Evolutionary conservation across 306 rosid genomes (phyloP), one percentile per base, ranked within the genome.

Genomic region (Clitoria ternatea): DNA sequence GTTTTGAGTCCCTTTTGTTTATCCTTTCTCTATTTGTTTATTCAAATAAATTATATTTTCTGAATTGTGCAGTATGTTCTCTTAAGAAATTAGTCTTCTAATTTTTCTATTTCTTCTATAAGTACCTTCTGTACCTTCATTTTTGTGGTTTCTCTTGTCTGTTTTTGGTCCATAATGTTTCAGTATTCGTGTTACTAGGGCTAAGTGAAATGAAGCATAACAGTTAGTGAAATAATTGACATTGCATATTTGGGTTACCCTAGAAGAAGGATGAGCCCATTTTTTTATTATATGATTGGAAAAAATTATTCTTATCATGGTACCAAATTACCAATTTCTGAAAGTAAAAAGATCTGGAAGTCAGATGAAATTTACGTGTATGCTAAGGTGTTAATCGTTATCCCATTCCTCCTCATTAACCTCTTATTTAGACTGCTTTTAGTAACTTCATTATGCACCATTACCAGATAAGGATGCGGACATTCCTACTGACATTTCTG

Each of bases 381-480:
- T 23, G 36, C 42, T 14, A 50, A 15, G 54, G 33, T 74, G 29
- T 75, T 62, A 26, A 32, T 43, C 4, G n/a, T 18, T 54, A 10
- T 68, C 59, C 49, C 40, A 10, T 26, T 55, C 22, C 12, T 19
- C 53, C 18, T 5, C 70, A 8, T 73, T 27, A 11, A 40, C 48
- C 43, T 42, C 26, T 27, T 72, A 57, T 61, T 29, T 48, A 52
- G 27, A 23, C 33, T 39, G 12, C 17, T 4, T 13, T 39, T 27
- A 43, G 19, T 84, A 72, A 61, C 69, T 19, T 49, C 47, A 29
- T 44, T 9, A 44, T 42, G 56, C 72, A 29, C 76, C 45, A 36
- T 80, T 61, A 10, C 69, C 59, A 84, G 91, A 73, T 37, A 78
- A 76, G 69, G 85, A 73, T 53, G 52, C 65, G 20, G 78, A 76